These are phyloP conservation scores for Arabidopsis arenosa DNA, from an alignment of 345 rosid genomes.

Conservation along the genomic window DNA sequence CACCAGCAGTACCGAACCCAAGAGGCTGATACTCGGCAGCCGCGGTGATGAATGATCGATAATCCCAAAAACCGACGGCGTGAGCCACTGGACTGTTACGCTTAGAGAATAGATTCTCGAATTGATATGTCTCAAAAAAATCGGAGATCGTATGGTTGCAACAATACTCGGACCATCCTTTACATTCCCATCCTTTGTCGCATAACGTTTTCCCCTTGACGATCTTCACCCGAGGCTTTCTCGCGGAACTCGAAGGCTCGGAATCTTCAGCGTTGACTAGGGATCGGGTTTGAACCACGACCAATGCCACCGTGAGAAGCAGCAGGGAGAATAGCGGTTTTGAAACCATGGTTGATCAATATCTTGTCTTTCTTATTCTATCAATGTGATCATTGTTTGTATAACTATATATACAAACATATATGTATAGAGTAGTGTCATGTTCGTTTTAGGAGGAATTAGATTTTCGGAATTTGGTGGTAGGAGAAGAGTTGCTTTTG, in stretches of 20 bases:
- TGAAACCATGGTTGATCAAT: constrained; percentile 45
- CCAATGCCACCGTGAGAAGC: constrained; percentile 32
- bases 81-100: constrained; percentile 80
- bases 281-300: constrained; percentile 29
- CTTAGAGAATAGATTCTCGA: constrained; percentile 72
- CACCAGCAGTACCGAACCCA: constrained; percentile 74
- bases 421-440: constrained; percentile 17
- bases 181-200: constrained; percentile 81
- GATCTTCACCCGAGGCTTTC: constrained; percentile 62
- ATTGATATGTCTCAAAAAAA: constrained; percentile 71
- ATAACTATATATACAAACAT: neutral
- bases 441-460: constrained; percentile 55
- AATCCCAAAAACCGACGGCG: constrained; percentile 80
- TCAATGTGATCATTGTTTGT: constrained; percentile 11
- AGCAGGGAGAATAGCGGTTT: constrained; percentile 34
- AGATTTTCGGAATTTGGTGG: constrained; percentile 54
- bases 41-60: constrained; percentile 72
- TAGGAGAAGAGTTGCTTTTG: constrained; percentile 36
- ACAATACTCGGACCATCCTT: constrained; percentile 63
- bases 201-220: constrained; percentile 74
- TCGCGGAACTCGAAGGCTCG: constrained; percentile 38
- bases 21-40: constrained; percentile 69
- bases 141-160: constrained; percentile 77
- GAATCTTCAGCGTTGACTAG: constrained; percentile 38
- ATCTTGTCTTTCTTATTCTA: neutral